Base-by-base conservation (phyloP, 305 asterid genomes). In the Fraxinus velutina region DNA sequence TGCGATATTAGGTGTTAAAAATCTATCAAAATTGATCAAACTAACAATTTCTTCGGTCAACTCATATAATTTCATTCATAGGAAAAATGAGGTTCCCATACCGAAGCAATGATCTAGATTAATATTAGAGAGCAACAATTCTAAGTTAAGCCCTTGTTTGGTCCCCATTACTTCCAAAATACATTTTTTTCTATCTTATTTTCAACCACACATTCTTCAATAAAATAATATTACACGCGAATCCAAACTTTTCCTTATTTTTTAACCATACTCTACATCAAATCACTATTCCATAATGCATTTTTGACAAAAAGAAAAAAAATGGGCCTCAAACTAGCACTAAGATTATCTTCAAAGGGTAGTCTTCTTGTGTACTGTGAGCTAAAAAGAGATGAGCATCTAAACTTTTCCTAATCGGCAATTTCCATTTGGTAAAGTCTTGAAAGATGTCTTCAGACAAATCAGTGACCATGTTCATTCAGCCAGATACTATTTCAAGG, bases 371-470 rank as follows among this genome's bases (percentile, higher is more conserved):
- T 73, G 75, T 77, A 21, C 80, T 22, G 64, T 44, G 27, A 68
- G 47, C 77, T 68, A 42, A 52, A 64, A 55, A 79, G 34, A 64
- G 73, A 21, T 0, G 4, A 27, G 34, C 33, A 64, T 64, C 36
- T 64, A 9, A 64, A 74, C 76, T 60, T 24, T 57, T 27, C 71
- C 70, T 72, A 57, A 29, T 39, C 30, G 4, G 50, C 6, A 71
- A 73, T 60, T 44, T 78, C 62, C 82, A 27, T 19, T 85, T 10
- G 21, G 79, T 79, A 64, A 30, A 57, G 79, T n/a, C 79, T 30
- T 73, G 64, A 36, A 75, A 76, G 36, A 50, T 34, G 32, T 13
- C 79, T 9, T 52, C 66, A 84, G 17, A 13, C 7, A 37, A 80
- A 76, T 27, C 52, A 71, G 79, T 24, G 50, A 32, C 73, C 34